Conservation (phyloP, 2,329 filamentous ascomycete genomes). For the Xylaria sp. region DNA sequence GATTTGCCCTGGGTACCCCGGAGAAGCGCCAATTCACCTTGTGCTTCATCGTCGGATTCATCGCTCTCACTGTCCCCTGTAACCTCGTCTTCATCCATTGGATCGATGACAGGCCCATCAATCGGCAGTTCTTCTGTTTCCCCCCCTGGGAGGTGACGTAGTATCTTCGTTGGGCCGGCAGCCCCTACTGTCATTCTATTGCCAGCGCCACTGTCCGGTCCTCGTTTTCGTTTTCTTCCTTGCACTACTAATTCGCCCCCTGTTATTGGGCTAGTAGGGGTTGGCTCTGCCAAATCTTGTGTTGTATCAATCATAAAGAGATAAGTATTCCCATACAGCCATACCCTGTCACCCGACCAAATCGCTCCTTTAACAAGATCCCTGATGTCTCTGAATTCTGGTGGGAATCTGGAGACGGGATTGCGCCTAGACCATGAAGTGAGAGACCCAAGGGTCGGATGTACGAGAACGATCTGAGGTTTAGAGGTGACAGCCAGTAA, state of each 20-base stretch:
- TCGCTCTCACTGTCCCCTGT: conserved; percentile 42
- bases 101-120: conserved; percentile 34
- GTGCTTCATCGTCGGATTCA: conserved; percentile 43
- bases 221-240: conserved; percentile 62
- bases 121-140: conserved; percentile 36
- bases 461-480: conserved; percentile 76
- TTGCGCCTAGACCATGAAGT: conserved; percentile 88
- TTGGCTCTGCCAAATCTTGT: conserved; percentile 63
- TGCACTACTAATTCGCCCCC: conserved; percentile 37
- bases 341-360: conserved; percentile 80
- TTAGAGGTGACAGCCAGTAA: conserved; percentile 60
- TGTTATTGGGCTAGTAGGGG: conserved; percentile 35
- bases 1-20: conserved; percentile 38
- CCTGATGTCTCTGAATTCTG: conserved; percentile 73
- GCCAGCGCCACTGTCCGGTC: conserved; percentile 57
- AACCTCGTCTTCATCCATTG: conserved; percentile 40
- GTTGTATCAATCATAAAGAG: conserved; percentile 90
- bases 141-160: conserved; percentile 31
- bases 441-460: conserved; percentile 76
- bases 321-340: conserved; percentile 87
- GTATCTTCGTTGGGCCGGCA: conserved; percentile 38
- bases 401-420: conserved; percentile 74
- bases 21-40: conserved; percentile 41
- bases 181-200: conserved; percentile 55
- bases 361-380: conserved; percentile 83